phyloP scores from a whole-genome alignment of 139 green algal species.

The Monoraphidium neglectum region DNA sequence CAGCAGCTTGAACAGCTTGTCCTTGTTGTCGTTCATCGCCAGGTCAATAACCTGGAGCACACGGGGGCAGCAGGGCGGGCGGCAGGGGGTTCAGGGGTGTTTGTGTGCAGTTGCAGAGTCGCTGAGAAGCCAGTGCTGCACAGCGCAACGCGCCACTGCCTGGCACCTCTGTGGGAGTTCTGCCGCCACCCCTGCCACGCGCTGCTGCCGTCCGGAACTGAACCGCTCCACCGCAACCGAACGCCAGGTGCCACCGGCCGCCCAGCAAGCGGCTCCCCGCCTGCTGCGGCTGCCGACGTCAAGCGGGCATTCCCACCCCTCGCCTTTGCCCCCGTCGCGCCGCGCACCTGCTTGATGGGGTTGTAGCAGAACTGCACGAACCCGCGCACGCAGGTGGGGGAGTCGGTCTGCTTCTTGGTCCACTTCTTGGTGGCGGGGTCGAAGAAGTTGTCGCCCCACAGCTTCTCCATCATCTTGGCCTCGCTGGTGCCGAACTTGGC shows the following conservation, averaged over 20 bases:
- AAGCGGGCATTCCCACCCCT: too few species aligned
- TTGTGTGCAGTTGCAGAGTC: neutral
- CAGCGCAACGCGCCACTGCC: too few species aligned
- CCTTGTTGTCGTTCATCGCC: constrained; percentile 96
- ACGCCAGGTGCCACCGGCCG: too few species aligned
- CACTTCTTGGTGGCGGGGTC: constrained; percentile 98
- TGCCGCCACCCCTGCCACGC: too few species aligned
- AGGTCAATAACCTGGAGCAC: constrained; percentile 81
- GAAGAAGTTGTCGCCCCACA: constrained; percentile 99
- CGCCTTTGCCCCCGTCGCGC: neutral
- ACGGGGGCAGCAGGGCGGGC: neutral
- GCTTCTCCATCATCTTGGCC: constrained; percentile 92
- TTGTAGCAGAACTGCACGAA: constrained; percentile 99
- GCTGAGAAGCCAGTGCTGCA: neutral
- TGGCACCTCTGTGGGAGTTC: too few species aligned
- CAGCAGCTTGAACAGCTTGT: constrained; percentile 95
- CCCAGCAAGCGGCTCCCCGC: too few species aligned
- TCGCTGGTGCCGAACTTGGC: constrained; percentile 93
- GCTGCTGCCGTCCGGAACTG: too few species aligned
- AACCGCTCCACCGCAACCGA: too few species aligned
- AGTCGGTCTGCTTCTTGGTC: constrained; percentile 91
- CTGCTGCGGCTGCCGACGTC: too few species aligned
- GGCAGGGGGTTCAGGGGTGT: neutral
- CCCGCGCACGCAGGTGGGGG: constrained; percentile 89
- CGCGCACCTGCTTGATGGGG: constrained; percentile 82